Percentiles rank a stretch among this genome's conserved stretches.
These are phyloP conservation scores for Protomyces pachydermus DNA, from an alignment of 1,139 yeast genomes.

Conservation along the genomic window DNA sequence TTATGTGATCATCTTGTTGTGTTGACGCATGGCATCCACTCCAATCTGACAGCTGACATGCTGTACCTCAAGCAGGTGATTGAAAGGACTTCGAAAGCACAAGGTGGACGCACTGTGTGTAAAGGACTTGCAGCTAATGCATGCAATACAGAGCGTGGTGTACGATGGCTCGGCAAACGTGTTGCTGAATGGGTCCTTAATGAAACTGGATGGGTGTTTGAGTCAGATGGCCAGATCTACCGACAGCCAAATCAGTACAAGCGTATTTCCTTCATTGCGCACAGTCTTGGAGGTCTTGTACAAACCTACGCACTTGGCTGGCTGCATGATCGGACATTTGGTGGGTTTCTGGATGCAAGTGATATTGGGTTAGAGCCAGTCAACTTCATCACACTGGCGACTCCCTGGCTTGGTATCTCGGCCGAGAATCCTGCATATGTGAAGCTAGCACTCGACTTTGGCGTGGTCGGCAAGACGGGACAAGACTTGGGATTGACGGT, in stretches of 20 bases:
- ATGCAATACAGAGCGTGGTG: slow-evolving; percentile 85
- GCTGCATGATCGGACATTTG: slow-evolving; percentile 46
- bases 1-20: slow-evolving; percentile 56
- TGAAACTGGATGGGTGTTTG: slow-evolving; percentile 28
- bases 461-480: slow-evolving; percentile 90
- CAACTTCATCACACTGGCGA: slow-evolving; percentile 79
- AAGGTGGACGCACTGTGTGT: slow-evolving; percentile 63
- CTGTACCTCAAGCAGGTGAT: slow-evolving; percentile 75
- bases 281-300: slow-evolving; percentile 85
- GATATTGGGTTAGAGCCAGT: slow-evolving; percentile 54
- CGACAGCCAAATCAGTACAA: slow-evolving; percentile 38
- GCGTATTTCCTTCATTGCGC: slow-evolving; percentile 81
- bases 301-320: slow-evolving; percentile 91
- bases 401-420: slow-evolving; percentile 82
- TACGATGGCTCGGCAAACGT: slow-evolving; percentile 76
- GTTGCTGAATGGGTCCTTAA: slow-evolving; percentile 55
- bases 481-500: slow-evolving; percentile 74
- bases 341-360: slow-evolving; percentile 48
- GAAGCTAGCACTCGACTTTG: slow-evolving; percentile 76
- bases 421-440: slow-evolving; percentile 85
- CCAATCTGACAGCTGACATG: slow-evolving; percentile 86
- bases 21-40: slow-evolving; percentile 86
- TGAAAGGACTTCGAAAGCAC: slow-evolving; percentile 48
- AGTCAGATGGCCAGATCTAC: neutral
- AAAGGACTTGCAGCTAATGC: slow-evolving; percentile 80